Evolutionary conservation across 129 eudicot genomes (phyloP), one percentile per base, ranked within the genome.

Genomic region (Chrysanthemum lavandulifolium): DNA sequence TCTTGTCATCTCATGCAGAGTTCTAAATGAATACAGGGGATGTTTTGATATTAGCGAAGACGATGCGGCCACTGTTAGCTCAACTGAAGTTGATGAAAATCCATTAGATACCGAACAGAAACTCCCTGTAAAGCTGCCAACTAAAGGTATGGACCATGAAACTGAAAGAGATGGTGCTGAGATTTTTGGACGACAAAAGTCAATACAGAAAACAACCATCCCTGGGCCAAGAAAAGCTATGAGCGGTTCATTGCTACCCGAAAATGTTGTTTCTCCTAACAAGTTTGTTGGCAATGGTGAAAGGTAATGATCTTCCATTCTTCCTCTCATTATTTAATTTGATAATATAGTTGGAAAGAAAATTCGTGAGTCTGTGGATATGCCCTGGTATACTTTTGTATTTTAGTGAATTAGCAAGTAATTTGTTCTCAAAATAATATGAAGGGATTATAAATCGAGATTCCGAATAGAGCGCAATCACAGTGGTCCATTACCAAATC

Each of bases 21-120:
- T 14, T 70, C 53, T 48, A 36, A 51, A 40, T 73, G 61, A 67
- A 71, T 80, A 72, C 89, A 92, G 98, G 79, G 95, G 87, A 60
- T 92, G 89, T 80, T 92, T 89, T 80, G 98, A 92, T 85, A 80
- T 87, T 2, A 72, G 84, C 63, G 94, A 86, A 65, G 96, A 92
- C 76, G 89, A 89, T 19, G 68, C 31, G 58, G 77, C 65, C 15
- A 76, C 73, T 61, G 56, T 60, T 67, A 79, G 86, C 78, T 87
- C 86, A 43, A 79, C 81, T 82, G 86, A 80, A 55, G 76, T 61
- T 45, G 86, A 81, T 66, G 78, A 83, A 57, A 61, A 15, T 63
- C 82, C 45, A 54, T 71, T 84, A 66, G 84, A 81, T 56, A 31
- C 81, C 57, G 89, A 84, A 69, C 82, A 71, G 55, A 79, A 76